Evolutionary conservation across 805 yeast species (phyloP), one percentile per base, ranked within the genome.

Genomic region (Yamadazyma philogaea): DNA sequence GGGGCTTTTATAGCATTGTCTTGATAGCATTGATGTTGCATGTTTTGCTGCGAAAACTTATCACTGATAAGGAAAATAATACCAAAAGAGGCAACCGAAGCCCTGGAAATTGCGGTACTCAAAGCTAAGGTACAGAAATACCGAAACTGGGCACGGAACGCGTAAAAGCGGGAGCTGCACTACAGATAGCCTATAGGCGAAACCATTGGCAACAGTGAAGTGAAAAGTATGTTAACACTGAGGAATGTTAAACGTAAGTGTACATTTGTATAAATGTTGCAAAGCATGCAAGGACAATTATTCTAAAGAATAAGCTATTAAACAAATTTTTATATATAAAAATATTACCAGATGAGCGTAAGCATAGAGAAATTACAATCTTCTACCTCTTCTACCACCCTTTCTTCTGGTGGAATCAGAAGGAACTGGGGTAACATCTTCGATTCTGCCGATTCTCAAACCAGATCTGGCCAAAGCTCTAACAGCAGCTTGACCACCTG

Each of bases 331-430:
- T 31, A 22, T 39, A 30, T 33, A 34, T 35, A 30, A 40, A 15
- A 37, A 32, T 19, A 37, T 14, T 24, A 24, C 28, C 28, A 24
- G 21, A 42, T 37, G 37, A 34, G 39, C 33, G 26, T 20, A 26
- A 40, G 37, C 39, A 36, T 30, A 18, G 36, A 11, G 16, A 34
- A 60, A 60, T 77, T 76, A 87, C 78, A 90, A 85, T 87, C 99
- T 89, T 85, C 99, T 91, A 91, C 99, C 99, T 84, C 99, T 90
- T 83, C 99, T 93, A 87, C 99, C 99, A 88, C 99, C 99, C 95
- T 93, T 95, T 88, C 91, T 87, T 86, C 99, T 93, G 76, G 99
- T 95, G 67, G 98, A 90, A 78, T 93, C 99, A 62, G 99, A 93
- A 76, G 99, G 99, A 66, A 93, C 90, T 76, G 99, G 99, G 63